Evolutionary conservation across 2,329 filamentous ascomycete species (phyloP), one percentile per base, ranked within the genome.

Genomic region (Pseudocercospora crystallina): DNA sequence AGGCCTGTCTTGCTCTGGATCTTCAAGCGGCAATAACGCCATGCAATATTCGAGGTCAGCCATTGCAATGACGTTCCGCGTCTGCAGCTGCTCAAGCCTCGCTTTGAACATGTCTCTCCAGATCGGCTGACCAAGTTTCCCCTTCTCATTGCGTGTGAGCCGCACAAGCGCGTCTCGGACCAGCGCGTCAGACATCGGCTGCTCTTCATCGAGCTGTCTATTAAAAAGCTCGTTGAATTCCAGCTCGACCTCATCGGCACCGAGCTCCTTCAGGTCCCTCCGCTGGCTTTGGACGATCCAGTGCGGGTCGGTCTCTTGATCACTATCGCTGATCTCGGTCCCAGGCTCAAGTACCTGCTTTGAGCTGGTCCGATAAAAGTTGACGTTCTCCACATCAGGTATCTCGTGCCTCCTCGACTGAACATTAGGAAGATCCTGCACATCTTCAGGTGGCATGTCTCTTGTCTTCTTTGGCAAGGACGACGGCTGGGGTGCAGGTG

Each of bases 301-400:
- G 2, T 49, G 51, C 20, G 68, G 64, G 36, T 74, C 71, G 0
- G 68, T 53, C 5, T 73, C 72, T 37, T 74, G 70, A 26, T 76
- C 74, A 55, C 72, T 75, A 47, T 76, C 73, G 40, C 66, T 71
- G 12, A 76, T 56, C 4, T 56, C 38, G 42, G 74, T 71, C 7
- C 69, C 73, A 31, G 68, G 61, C 7, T 56, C 41, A 2, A 77
- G 54, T 2, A 61, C 62, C 8, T 71, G 63, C 54, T 75, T 76
- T 1, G 69, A 69, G 2, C 61, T 56, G 9, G 66, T 64, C n/a
- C 72, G 64, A 53, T 72, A 76, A 49, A 75, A 72, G 0, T 60
- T 64, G 10, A 74, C 57, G 1, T 63, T 64, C 0, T 65, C 62
- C 0, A 72, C 65, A 5, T 53, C 52, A 2, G 74, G 74, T 1